Percentiles rank a stretch among this genome's conserved stretches.
phyloP scores from a whole-genome alignment of 2,329 filamentous ascomycete genomes.

The Aureobasidium pullulans region DNA sequence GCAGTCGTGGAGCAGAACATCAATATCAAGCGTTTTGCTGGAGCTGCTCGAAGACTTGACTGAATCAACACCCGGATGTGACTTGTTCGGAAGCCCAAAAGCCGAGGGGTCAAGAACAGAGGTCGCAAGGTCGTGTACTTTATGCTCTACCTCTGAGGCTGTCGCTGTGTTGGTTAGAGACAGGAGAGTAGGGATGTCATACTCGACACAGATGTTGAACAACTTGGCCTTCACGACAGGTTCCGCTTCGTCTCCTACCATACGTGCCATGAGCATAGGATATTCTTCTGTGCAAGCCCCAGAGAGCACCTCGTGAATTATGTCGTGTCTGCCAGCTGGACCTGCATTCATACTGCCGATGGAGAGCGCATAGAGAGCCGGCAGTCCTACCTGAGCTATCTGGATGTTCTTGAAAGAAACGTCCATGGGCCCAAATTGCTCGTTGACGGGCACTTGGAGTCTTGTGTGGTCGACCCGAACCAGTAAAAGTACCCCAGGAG shows the following conservation, averaged over 20 bases:
- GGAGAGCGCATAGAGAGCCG: conserved; percentile 73
- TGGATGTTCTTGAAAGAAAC: conserved; percentile 58
- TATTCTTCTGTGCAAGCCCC: conserved; percentile 34
- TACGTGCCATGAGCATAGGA: conserved; percentile 75
- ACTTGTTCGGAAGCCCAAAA: conserved; percentile 13
- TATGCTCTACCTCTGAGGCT: conserved; percentile 52
- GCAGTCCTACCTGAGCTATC: conserved; percentile 73
- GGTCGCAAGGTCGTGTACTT: conserved; percentile 66
- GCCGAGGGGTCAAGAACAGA: conserved; percentile 52
- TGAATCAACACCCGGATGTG: background rate
- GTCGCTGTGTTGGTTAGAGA: conserved; percentile 65
- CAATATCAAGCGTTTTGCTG: conserved; percentile 49
- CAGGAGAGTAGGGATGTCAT: conserved; percentile 76
- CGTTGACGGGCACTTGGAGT: conserved; percentile 55
- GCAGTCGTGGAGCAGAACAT: conserved; percentile 73
- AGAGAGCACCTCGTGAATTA: conserved; percentile 58
- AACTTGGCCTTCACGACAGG: conserved; percentile 83
- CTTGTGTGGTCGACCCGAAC: conserved; percentile 56
- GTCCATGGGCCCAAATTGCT: conserved; percentile 58
- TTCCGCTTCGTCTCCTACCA: conserved; percentile 91
- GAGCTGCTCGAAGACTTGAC: conserved; percentile 1
- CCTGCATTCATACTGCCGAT: conserved; percentile 54
- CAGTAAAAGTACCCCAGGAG: conserved; percentile 77
- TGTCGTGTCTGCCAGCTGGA: conserved; percentile 61
- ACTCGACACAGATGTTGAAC: conserved; percentile 78